Conservation (phyloP, 176 grass and related monocot species). For the Areca catechu region DNA sequence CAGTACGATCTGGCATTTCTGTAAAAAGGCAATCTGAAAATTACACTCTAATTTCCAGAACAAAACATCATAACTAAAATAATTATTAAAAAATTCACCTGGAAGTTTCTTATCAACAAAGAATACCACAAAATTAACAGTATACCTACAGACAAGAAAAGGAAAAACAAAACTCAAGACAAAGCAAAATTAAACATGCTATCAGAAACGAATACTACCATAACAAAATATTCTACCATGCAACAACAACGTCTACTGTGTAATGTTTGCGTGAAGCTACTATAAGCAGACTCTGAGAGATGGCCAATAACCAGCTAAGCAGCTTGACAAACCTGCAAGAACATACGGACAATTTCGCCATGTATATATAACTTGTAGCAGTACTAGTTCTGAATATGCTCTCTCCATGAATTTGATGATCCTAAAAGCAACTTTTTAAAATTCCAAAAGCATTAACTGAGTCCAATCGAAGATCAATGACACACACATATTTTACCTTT, state of each 20-base stretch:
- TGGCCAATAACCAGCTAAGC: slow-evolving; percentile 62
- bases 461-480: too few species aligned
- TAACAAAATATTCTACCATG: slow-evolving; percentile 36
- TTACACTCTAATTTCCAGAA: too few species aligned
- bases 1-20: slow-evolving; percentile 94
- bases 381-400: too few species aligned
- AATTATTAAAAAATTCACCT: slow-evolving; percentile 28
- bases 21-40: not conserved
- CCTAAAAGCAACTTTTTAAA: too few species aligned
- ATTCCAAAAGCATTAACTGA: too few species aligned
- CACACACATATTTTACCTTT: slow-evolving; percentile 34
- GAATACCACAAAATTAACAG: slow-evolving; percentile 88
- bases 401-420: too few species aligned
- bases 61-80: too few species aligned
- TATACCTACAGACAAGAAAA: slow-evolving; percentile 46
- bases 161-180: not conserved
- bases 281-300: slow-evolving; percentile 84
- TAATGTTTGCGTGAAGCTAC: slow-evolving; percentile 95
- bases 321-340: slow-evolving; percentile 62
- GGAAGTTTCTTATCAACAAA: slow-evolving; percentile 84
- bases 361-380: too few species aligned
- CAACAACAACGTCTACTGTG: slow-evolving; percentile 84
- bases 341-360: not conserved
- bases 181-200: not conserved
- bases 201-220: not conserved